These are phyloP conservation scores for Arthrinium puccinioides DNA, from an alignment of 2,329 filamentous ascomycete species.

Conservation along the genomic window DNA sequence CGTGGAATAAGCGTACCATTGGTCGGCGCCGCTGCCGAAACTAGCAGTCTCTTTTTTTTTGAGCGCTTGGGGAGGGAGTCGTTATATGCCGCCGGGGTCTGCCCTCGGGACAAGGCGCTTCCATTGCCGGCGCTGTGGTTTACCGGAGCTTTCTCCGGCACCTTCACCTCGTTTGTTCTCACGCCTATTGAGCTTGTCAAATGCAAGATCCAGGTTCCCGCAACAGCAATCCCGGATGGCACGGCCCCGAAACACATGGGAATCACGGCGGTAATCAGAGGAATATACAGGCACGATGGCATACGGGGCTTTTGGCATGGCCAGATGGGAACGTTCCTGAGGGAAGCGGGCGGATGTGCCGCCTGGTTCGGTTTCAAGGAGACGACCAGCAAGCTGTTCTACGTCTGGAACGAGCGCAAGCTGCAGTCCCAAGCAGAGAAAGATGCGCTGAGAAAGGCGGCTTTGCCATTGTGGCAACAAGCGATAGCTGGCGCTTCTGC, in stretches of 20 bases:
- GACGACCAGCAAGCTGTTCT: slow-evolving; percentile 65
- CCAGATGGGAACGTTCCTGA: slow-evolving; percentile 85
- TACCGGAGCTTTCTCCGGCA: slow-evolving; percentile 80
- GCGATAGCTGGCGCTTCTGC: slow-evolving; percentile 80
- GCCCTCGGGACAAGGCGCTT: slow-evolving; percentile 49
- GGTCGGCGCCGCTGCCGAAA: slow-evolving; percentile 86
- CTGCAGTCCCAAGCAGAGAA: slow-evolving; percentile 31
- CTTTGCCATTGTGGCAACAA: slow-evolving; percentile 77
- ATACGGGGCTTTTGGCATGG: slow-evolving; percentile 89
- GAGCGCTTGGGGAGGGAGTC: slow-evolving; percentile 67
- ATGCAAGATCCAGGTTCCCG: slow-evolving; percentile 89
- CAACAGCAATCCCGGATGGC: slow-evolving; percentile 27
- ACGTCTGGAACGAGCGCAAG: slow-evolving; percentile 42
- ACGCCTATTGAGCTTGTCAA: slow-evolving; percentile 97
- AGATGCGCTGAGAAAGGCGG: slow-evolving; percentile 34
- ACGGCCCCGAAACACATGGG: slow-evolving; percentile 40
- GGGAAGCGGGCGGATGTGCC: slow-evolving; percentile 86
- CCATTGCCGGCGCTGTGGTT: slow-evolving; percentile 68
- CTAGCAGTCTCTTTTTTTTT: slow-evolving; percentile 87
- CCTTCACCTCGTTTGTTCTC: slow-evolving; percentile 82
- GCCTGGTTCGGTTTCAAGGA: slow-evolving; percentile 95
- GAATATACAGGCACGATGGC: slow-evolving; percentile 78
- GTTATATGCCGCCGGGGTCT: slow-evolving; percentile 46
- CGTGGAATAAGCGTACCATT: slow-evolving; percentile 89
- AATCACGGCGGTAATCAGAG: slow-evolving; percentile 64